These are phyloP conservation scores for Antrodiella citrinella DNA, from an alignment of 768 basidiomycete species.

Conservation along the genomic window DNA sequence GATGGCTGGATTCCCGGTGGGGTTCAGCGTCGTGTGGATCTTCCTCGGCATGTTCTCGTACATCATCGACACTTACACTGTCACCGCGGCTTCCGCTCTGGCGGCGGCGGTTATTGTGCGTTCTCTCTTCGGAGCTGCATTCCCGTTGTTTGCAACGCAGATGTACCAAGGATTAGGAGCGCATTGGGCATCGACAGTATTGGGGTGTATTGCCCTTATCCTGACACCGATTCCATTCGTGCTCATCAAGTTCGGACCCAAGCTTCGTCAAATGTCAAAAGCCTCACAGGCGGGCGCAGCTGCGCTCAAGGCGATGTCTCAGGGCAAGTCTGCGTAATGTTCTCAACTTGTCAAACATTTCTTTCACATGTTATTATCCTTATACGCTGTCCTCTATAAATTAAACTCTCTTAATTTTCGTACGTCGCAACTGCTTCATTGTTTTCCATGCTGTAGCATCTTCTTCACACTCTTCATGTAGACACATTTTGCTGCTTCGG, in stretches of 20 bases:
- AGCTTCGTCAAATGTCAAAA: not conserved
- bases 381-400: no score
- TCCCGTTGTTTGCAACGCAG: conserved; percentile 43
- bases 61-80: conserved; percentile 51
- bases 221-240: conserved; percentile 36
- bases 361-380: no score
- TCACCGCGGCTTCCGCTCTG: conserved; percentile 48
- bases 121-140: conserved; percentile 38
- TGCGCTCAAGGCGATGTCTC: not conserved
- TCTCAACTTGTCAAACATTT: no score
- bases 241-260: conserved; percentile 13
- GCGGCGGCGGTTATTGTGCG: conserved; percentile 45
- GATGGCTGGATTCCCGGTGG: conserved; percentile 38
- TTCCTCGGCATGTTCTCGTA: conserved; percentile 52
- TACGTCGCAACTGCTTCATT: no score
- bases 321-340: not conserved
- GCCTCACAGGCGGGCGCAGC: not conserved
- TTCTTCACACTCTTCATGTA: no score
- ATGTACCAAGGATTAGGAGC: conserved; percentile 45
- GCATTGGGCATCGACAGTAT: conserved; percentile 50
- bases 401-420: no score
- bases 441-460: no score
- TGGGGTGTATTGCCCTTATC: conserved; percentile 41
- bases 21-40: conserved; percentile 46
- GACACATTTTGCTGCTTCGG: no score